Evolutionary conservation across 2,329 filamentous ascomycete genomes (phyloP).

Genomic region (Fusarium multiceps): DNA sequence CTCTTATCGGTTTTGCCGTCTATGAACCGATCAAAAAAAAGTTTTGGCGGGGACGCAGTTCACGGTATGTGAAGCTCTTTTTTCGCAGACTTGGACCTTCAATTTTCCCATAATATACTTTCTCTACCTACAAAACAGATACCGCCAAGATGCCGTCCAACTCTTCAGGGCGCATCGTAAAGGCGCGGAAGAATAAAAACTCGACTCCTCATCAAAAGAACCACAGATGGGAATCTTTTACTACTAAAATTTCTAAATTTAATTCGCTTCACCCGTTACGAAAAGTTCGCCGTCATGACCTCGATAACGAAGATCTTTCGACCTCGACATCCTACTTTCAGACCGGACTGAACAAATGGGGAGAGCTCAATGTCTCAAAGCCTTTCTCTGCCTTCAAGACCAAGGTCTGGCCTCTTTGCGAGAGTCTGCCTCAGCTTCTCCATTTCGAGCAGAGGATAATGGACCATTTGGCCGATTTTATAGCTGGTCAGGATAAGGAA

Average conservation of each 20-base stretch:
- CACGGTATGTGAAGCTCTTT: constrained; percentile 42
- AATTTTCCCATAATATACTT: constrained; percentile 27
- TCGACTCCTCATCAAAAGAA: constrained; percentile 81
- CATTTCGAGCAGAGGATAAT: constrained; percentile 91
- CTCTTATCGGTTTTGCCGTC: constrained; percentile 53
- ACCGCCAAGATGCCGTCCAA: constrained; percentile 68
- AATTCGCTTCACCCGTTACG: constrained; percentile 92
- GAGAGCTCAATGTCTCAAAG: constrained; percentile 88
- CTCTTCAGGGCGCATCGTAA: constrained; percentile 74
- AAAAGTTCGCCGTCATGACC: constrained; percentile 84
- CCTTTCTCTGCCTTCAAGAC: constrained; percentile 82
- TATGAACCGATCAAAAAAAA: constrained; percentile 50
- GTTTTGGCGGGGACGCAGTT: constrained; percentile 47
- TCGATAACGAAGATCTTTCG: constrained; percentile 81
- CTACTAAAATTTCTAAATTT: constrained; percentile 87
- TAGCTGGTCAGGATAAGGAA: constrained; percentile 80
- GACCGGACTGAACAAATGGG: constrained; percentile 86
- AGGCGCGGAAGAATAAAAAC: constrained; percentile 76
- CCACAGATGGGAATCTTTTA: constrained; percentile 92
- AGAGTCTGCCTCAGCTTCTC: constrained; percentile 91
- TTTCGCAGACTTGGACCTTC: constrained; percentile 35
- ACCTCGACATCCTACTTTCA: constrained; percentile 88
- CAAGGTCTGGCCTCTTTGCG: constrained; percentile 80
- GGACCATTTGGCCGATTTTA: constrained; percentile 78
- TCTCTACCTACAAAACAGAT: constrained; percentile 40